Evolutionary conservation across 768 basidiomycete species (phyloP), one percentile per base, ranked within the genome.

Genomic region (Leccinum truebloodii): DNA sequence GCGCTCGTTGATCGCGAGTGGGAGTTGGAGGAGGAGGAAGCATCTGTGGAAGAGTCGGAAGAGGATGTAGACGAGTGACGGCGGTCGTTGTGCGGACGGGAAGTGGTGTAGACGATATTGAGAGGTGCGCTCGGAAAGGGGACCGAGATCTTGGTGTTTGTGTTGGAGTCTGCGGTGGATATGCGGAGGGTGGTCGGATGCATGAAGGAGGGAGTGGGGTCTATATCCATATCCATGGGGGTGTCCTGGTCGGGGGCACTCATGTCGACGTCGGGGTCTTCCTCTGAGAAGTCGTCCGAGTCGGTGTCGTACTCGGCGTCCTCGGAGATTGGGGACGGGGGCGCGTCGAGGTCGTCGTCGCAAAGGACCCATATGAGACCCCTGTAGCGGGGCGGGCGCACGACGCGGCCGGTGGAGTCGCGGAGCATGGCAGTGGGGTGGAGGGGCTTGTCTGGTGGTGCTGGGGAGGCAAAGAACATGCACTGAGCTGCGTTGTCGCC

Each of bases 301-400:
- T 72, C 71, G 0, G 67, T 65, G 55, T 73, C 75, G 44, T 72
- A 74, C 39, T 72, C 73, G 3, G 67, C 65, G 35, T 72, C 72
- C 20, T 72, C 71, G 12, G 55, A 55, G 20, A 66, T 34, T 35
- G 64, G 64, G 13, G 66, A 44, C 18, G 61, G 1, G 54, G 64
- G 67, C 0, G 44, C 32, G 39, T 76, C 71, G 57, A 83, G 65
- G 70, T 91, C 89, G 52, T 90, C 91, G 66, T 90, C 89, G 63
- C 84, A 86, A 48, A 90, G 81, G 67, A 92, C 92, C 86, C 90
- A 92, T n/a, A 90, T 77, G 58, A 94, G 83, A 0, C 92, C 92
- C n/a, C 92, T 73, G 71, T 86, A 87, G 28, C 70, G 63, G 5
- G 84, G 83, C 4, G 78, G 71, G 24, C 72, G 63, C 10, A 73